Evolutionary conservation across 2,329 filamentous ascomycete genomes (phyloP).

Genomic region (Meredithiella fracta): DNA sequence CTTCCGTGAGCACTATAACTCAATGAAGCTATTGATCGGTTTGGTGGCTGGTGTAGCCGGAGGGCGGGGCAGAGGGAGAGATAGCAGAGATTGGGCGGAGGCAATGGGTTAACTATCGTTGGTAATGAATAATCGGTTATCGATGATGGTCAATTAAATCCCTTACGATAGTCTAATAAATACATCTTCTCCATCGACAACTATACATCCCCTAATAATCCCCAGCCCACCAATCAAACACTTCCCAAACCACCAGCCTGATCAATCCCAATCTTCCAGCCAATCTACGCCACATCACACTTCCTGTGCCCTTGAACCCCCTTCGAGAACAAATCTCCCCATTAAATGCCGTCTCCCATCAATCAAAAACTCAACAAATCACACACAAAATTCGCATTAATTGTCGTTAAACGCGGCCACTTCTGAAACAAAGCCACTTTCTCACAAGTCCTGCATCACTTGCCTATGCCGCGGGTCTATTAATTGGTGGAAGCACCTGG

Average conservation of each 20-base stretch:
- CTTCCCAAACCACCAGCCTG: neutral
- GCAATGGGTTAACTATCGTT: no score
- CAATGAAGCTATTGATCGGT: neutral
- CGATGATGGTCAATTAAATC: no score
- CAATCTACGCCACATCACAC: neutral
- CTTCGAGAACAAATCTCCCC: neutral
- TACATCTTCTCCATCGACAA: no score
- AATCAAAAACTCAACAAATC: neutral
- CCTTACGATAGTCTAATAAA: no score
- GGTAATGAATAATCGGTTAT: no score
- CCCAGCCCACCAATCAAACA: no score
- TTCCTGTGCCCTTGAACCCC: neutral
- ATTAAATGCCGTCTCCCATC: neutral
- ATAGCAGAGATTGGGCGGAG: neutral
- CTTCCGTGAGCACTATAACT: constrained; percentile 1
- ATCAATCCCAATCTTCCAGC: neutral
- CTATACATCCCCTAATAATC: no score
- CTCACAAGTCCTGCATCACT: neutral
- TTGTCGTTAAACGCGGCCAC: neutral
- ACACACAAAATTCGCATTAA: neutral
- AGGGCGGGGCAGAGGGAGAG: neutral
- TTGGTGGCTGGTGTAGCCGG: neutral
- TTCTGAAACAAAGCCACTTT: constrained; percentile 3
- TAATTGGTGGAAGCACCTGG: neutral
- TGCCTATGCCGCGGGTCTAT: neutral